Evolutionary conservation across 495 filamentous ascomycete genomes (phyloP).

Genomic region (Lentithecium fluviatile): DNA sequence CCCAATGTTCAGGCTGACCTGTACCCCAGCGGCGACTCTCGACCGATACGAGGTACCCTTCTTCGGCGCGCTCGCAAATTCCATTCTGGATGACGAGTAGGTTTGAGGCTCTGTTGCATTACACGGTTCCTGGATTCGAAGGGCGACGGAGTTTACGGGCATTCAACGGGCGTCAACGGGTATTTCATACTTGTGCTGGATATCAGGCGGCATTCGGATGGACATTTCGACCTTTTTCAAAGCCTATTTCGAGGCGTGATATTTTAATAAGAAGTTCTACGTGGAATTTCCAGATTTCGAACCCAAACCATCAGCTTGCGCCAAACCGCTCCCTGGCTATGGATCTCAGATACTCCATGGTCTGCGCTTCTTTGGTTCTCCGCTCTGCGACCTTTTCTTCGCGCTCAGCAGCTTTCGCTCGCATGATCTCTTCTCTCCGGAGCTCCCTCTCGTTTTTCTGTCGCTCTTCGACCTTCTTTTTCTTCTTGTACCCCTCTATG

Average conservation of each 20-base stretch:
- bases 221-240: background rate
- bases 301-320: background rate
- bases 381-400: constrained; percentile 60
- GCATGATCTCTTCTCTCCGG: constrained; percentile 60
- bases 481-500: constrained; percentile 55
- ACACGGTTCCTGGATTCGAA: no score
- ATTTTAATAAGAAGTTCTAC: background rate
- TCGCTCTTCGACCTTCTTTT: constrained; percentile 54
- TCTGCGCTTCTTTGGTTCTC: constrained; percentile 61
- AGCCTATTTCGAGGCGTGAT: background rate
- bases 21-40: constrained; percentile 68
- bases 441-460: constrained; percentile 66
- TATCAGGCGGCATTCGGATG: background rate
- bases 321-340: constrained; percentile 63
- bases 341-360: constrained; percentile 63
- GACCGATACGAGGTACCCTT: constrained; percentile 92
- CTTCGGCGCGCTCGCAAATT: constrained; percentile 79
- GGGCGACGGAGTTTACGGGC: no score
- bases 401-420: constrained; percentile 60
- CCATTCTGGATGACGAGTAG: constrained; percentile 88
- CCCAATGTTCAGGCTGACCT: constrained; percentile 4
- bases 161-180: no score
- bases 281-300: no score
- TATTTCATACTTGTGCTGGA: background rate
- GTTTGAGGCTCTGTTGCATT: no score